Evolutionary conservation across 2,329 filamentous ascomycete species (phyloP).

Genomic region (Cladophialophora chaetospira): DNA sequence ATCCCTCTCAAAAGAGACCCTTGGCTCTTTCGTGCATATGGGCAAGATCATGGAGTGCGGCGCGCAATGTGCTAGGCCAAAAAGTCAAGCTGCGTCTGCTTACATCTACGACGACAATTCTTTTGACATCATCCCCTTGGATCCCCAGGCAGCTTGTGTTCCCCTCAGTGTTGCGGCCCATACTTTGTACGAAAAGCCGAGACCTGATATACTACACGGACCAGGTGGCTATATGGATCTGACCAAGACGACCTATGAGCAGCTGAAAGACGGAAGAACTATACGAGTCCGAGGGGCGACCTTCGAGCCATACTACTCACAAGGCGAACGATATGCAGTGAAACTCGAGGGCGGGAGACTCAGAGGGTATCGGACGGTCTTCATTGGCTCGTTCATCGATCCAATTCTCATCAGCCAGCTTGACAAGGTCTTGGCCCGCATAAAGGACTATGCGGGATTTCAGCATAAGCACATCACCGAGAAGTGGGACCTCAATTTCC

Average conservation of each 20-base stretch:
- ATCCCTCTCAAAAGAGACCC: not conserved
- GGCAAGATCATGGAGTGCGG: conserved; percentile 61
- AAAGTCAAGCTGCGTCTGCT: conserved; percentile 46
- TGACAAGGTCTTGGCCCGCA: conserved; percentile 38
- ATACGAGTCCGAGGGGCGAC: conserved; percentile 43
- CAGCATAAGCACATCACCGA: conserved; percentile 24
- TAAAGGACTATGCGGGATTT: conserved; percentile 36
- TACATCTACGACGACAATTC: conserved; percentile 46
- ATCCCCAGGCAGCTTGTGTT: conserved; percentile 47
- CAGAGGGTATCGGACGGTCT: conserved; percentile 49
- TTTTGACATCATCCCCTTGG: conserved; percentile 53
- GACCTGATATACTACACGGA: conserved; percentile 55
- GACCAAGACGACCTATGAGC: conserved; percentile 45
- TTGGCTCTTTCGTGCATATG: conserved; percentile 52
- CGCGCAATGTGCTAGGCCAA: conserved; percentile 50
- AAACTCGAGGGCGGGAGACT: conserved; percentile 53
- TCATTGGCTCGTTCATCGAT: conserved; percentile 51
- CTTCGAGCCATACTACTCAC: conserved; percentile 52
- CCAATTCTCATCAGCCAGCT: conserved; percentile 50
- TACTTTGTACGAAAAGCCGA: conserved; percentile 57
- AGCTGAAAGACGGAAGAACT: conserved; percentile 41
- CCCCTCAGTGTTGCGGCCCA: conserved; percentile 55
- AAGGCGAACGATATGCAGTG: conserved; percentile 43
- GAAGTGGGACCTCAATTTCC: conserved; percentile 47
- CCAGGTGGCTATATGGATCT: conserved; percentile 55